Evolutionary conservation across 228 moss, liverwort and hornwort genomes (phyloP), one percentile per base, ranked within the genome.

Genomic region (Sphagnum fallax): DNA sequence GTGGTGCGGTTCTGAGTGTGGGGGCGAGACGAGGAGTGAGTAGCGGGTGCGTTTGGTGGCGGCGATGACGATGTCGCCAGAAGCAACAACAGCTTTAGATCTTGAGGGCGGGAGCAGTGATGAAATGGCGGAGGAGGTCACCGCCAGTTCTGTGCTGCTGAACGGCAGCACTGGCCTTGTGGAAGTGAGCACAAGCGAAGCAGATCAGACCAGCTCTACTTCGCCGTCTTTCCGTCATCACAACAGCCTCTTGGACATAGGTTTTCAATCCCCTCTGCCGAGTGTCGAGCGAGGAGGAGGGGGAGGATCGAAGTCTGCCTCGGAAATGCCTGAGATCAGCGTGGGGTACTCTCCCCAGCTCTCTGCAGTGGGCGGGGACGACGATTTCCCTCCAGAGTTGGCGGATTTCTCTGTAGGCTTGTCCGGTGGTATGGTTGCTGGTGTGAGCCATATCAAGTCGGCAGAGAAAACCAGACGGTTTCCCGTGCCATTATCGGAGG

Each of bases 391-490:
- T 48, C 69, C 78, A 47, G 82, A 71, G 65, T 77, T 78, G 55
- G 63, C 77, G 52, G 87, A 81, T 58, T 79, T 79, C 69, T 68
- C 83, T 67, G 72, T 70, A 67, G 73, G 75, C 74, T 65, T 78
- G 47, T 71, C 71, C 55, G 75, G 73, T 59, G 70, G 75, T 68
- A 64, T 78, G 52, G 66, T 69, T 69, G 72, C 76, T 47, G 53
- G 72, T 65, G 81, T 74, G 7, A 47, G 68, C 12, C 47, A 50
- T 52, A 80, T 71, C 62, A 85, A 85, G 66, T 69, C 81, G 18
- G 76, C 79, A 6, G 92, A 88, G 75, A 96, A 96, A 72, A 75
- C 74, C 51, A 84, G 96, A 72, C 86, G 74, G 71, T 96, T 96
- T 80, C 96, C 96, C 8, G 96, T 96, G 53, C 84, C 83, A 51